Percentiles rank a stretch among this genome's conserved stretches.
These are phyloP conservation scores for Tylopilus sp. DNA, from an alignment of 1,284 basidiomycete species.

Conservation along the genomic window DNA sequence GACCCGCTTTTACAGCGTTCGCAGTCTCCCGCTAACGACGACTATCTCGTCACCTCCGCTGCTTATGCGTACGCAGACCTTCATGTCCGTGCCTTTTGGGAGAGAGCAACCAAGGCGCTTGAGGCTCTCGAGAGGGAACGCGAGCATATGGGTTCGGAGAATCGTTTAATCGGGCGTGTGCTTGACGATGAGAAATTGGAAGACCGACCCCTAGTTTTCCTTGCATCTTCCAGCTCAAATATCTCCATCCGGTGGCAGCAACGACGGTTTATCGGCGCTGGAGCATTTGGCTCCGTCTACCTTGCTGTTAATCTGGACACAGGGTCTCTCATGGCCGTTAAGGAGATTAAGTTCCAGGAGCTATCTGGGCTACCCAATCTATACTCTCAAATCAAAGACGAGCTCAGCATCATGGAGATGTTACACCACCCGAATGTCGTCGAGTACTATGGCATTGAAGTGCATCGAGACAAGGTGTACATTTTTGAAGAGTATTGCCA, in stretches of 20 bases:
- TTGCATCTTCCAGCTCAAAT: slow-evolving; percentile 90
- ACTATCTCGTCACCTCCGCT: slow-evolving; percentile 36
- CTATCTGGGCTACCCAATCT: slow-evolving; percentile 77
- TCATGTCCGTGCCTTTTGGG: slow-evolving; percentile 70
- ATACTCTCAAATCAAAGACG: slow-evolving; percentile 94
- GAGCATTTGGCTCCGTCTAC: slow-evolving; percentile 98
- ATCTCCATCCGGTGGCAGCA: slow-evolving; percentile 99
- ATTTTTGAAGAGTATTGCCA: slow-evolving; percentile 99
- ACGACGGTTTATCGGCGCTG: slow-evolving; percentile 95
- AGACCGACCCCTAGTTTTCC: slow-evolving; percentile 86
- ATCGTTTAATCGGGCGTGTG: slow-evolving; percentile 81
- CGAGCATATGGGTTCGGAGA: slow-evolving; percentile 58
- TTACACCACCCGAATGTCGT: slow-evolving; percentile 97
- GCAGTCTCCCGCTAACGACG: slow-evolving; percentile 35
- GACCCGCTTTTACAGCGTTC: slow-evolving; percentile 43
- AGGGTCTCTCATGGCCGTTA: slow-evolving; percentile 97
- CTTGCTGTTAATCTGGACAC: slow-evolving; percentile 96
- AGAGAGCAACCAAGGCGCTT: slow-evolving; percentile 59
- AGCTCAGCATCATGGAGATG: slow-evolving; percentile 98
- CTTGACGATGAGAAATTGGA: slow-evolving; percentile 89
- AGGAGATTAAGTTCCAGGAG: slow-evolving; percentile 98
- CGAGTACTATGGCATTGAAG: slow-evolving; percentile 99
- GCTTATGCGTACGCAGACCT: slow-evolving; percentile 52
- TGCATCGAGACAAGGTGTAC: slow-evolving; percentile 98
- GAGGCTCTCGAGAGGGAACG: slow-evolving; percentile 63